Conservation (phyloP, 1,284 basidiomycete genomes). For the Rhodotorula sp. region DNA sequence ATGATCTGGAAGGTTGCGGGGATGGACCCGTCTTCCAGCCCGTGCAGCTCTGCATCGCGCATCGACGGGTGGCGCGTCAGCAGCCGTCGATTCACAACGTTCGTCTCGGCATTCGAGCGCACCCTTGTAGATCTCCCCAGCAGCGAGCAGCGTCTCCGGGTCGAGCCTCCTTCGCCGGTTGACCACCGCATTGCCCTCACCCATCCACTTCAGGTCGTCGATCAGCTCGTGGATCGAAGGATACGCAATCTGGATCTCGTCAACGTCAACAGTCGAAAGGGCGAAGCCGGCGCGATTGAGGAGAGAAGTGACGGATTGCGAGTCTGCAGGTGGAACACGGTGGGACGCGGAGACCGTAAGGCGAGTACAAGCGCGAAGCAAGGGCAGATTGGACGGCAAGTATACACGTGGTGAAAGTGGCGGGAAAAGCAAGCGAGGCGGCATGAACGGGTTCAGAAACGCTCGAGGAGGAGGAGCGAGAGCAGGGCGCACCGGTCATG, state of each 20-base stretch:
- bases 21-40: slow-evolving; percentile 75
- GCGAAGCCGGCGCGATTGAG: slow-evolving; percentile 91
- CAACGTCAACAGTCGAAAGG: slow-evolving; percentile 90
- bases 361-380: too few species aligned
- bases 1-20: slow-evolving; percentile 97
- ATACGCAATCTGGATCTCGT: slow-evolving; percentile 88
- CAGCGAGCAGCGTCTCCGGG: slow-evolving; percentile 85
- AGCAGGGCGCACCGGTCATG: slow-evolving; percentile 75
- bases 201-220: slow-evolving; percentile 92
- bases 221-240: slow-evolving; percentile 96
- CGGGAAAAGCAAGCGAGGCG: neutral
- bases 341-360: neutral
- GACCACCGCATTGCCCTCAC: slow-evolving; percentile 83
- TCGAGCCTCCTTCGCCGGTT: slow-evolving; percentile 63
- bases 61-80: neutral
- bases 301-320: slow-evolving; percentile 69
- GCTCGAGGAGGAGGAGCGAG: neutral
- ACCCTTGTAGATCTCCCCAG: slow-evolving; percentile 92
- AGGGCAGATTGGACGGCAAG: too few species aligned
- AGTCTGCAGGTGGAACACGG: slow-evolving; percentile 32
- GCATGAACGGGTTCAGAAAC: neutral
- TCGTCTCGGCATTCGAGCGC: slow-evolving; percentile 9
- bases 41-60: slow-evolving; percentile 70
- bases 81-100: neutral
- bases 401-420: too few species aligned